Evolutionary conservation across 345 rosid species (phyloP).

Genomic region (Hirschfeldia incana): DNA sequence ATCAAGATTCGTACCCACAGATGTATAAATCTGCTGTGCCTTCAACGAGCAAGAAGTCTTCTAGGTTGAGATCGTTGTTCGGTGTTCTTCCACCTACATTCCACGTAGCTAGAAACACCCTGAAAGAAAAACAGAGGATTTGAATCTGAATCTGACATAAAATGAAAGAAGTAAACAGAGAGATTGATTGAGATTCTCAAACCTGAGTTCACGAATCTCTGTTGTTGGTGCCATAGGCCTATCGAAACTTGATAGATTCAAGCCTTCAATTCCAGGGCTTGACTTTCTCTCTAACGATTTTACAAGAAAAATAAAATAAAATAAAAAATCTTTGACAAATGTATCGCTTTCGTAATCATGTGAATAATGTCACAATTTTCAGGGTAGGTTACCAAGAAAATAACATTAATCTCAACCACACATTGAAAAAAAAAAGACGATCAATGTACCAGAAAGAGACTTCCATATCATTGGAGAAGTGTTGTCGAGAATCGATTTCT

Average conservation of each 20-base stretch:
- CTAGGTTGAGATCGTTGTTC: constrained; percentile 62
- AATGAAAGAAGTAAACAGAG: neutral
- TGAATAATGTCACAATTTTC: constrained; percentile 12
- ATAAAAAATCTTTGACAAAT: constrained; percentile 2
- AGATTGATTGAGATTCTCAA: constrained; percentile 5
- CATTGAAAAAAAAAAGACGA: constrained; percentile 3
- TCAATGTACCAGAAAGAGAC: constrained; percentile 67
- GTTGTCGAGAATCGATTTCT: constrained; percentile 49
- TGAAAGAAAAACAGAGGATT: constrained; percentile 36
- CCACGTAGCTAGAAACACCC: constrained; percentile 89
- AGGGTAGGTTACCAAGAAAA: constrained; percentile 66
- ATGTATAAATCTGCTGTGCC: constrained; percentile 84
- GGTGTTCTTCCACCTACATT: constrained; percentile 95
- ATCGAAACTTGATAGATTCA: constrained; percentile 64
- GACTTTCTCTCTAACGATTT: constrained; percentile 54
- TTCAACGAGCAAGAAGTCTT: constrained; percentile 81
- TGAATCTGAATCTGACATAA: neutral
- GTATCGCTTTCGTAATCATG: constrained; percentile 30
- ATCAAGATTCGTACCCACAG: constrained; percentile 68
- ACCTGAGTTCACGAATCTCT: constrained; percentile 69
- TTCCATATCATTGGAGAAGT: constrained; percentile 54
- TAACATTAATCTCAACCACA: constrained; percentile 22
- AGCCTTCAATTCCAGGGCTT: constrained; percentile 66
- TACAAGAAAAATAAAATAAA: neutral
- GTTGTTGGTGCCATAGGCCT: constrained; percentile 52